These are phyloP conservation scores for Globisporangium rhizosaccharum DNA, from an alignment of 352 stramenopile genomes.

Conservation along the genomic window DNA sequence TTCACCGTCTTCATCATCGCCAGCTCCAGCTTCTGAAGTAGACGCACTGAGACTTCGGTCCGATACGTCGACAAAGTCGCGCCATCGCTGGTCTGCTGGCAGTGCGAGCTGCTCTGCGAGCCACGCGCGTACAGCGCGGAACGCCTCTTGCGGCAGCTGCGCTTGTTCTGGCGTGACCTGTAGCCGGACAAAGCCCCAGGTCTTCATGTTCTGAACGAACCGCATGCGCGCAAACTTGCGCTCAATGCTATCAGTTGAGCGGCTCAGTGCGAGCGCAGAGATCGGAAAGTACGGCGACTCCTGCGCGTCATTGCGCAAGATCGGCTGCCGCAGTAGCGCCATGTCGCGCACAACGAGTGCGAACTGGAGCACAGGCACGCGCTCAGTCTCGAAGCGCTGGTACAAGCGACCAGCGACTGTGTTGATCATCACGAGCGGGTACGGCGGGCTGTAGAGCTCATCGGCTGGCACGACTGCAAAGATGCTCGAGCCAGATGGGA, in stretches of 20 bases:
- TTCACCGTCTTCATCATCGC: slow-evolving; percentile 5
- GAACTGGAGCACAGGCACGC: slow-evolving; percentile 53
- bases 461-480: slow-evolving; percentile 71
- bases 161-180: slow-evolving; percentile 61
- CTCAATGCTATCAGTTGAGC: slow-evolving; percentile 30
- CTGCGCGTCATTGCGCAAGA: slow-evolving; percentile 36
- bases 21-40: slow-evolving; percentile 2
- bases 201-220: slow-evolving; percentile 69
- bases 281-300: slow-evolving; percentile 73
- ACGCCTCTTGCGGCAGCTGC: slow-evolving; percentile 45
- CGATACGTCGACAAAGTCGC: slow-evolving; percentile 57
- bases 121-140: slow-evolving; percentile 57
- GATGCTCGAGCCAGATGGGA: slow-evolving; percentile 50
- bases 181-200: slow-evolving; percentile 66
- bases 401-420: slow-evolving; percentile 43
- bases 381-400: slow-evolving; percentile 28
- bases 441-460: slow-evolving; percentile 74
- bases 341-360: slow-evolving; percentile 63
- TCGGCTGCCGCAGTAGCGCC: slow-evolving; percentile 39
- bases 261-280: slow-evolving; percentile 28
- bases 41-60: background rate
- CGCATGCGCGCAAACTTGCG: slow-evolving; percentile 46
- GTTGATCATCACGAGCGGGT: slow-evolving; percentile 82
- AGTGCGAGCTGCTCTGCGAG: slow-evolving; percentile 45
- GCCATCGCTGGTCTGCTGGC: slow-evolving; percentile 49